Conservation (phyloP, 495 filamentous ascomycete species). For the Amorphotheca resinae region DNA sequence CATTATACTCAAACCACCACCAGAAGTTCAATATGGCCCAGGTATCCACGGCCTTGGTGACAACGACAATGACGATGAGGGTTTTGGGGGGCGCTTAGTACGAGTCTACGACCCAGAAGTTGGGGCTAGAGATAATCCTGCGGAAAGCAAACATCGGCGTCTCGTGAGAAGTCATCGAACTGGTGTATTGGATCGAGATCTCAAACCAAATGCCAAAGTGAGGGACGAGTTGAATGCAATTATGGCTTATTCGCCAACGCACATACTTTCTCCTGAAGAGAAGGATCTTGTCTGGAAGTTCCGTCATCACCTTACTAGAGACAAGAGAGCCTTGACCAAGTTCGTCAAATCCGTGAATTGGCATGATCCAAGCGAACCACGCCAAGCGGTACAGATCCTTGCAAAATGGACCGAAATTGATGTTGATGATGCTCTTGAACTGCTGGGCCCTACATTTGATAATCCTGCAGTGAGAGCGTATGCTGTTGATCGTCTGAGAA, state of each 20-base stretch:
- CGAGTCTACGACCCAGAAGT: constrained; percentile 91
- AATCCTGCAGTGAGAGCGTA: constrained; percentile 81
- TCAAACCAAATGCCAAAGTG: constrained; percentile 94
- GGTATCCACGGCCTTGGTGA: constrained; percentile 56
- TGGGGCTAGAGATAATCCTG: constrained; percentile 77
- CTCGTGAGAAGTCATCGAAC: constrained; percentile 89
- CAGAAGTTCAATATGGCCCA: constrained; percentile 71
- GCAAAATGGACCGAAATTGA: constrained; percentile 96
- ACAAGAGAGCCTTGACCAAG: constrained; percentile 91
- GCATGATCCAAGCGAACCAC: constrained; percentile 73
- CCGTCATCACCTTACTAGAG: constrained; percentile 78
- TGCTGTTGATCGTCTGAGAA: constrained; percentile 81
- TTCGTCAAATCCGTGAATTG: constrained; percentile 96
- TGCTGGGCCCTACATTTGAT: constrained; percentile 84
- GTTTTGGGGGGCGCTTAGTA: constrained; percentile 48
- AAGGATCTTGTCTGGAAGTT: constrained; percentile 97
- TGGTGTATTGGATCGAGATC: constrained; percentile 79
- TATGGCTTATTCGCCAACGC: constrained; percentile 84
- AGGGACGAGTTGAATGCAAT: constrained; percentile 87
- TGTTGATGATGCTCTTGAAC: constrained; percentile 89
- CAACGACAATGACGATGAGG: constrained; percentile 38
- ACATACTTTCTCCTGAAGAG: constrained; percentile 74
- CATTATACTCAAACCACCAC: constrained; percentile 59
- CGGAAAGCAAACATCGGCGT: constrained; percentile 86
- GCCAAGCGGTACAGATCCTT: constrained; percentile 79